Base-by-base conservation (phyloP, 176 grass and related monocot genomes). In the Oryza meyeriana region DNA sequence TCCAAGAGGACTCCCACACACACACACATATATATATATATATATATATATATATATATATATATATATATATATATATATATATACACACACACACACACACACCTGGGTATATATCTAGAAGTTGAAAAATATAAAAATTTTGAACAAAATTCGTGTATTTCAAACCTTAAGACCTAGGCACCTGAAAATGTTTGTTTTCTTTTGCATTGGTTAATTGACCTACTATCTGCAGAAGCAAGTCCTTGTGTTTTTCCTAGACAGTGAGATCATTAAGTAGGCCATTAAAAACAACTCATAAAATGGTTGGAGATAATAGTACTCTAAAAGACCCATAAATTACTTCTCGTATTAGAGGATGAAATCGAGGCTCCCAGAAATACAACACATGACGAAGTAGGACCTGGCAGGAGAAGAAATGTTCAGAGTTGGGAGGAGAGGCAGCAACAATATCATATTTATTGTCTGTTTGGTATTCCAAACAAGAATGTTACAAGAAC, bases 341-440 rank as follows among this genome's bases (percentile, higher is more conserved):
- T 40, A 79, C 77, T 16, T 79, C 42, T 25, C 77, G 63, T 31
- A 79, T 52, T 18, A 67, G 20, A 36, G 77, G 63, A 67, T 79
- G 77, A 79, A 67, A 79, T 22, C 24, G 63, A 79, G 77, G 77
- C 22, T 68, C 63, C 77, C 77, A 79, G 28, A 66, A 2, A 47
- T 66, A n/a, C 41, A 79, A 8, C 22, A 79, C 27, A 48, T 29
- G 66, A 50, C 48, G 6, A 35, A 48, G 45, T 48, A 79, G 0
- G 20, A 67, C 13, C 77, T 79, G 29, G 31, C 16, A 67, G 5
- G 42, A 17, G 40, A 78, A 45, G 11, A 41, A 24, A 79, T 6
- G 1, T 30, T 79, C 48, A 67, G 39, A 30, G 8, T 47, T 65
- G 61, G 58, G 12, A 22, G 0, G 12, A 22, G 3, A 45, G 30